Conservation (phyloP, 306 rosid genomes). For the Prunus salicina region DNA sequence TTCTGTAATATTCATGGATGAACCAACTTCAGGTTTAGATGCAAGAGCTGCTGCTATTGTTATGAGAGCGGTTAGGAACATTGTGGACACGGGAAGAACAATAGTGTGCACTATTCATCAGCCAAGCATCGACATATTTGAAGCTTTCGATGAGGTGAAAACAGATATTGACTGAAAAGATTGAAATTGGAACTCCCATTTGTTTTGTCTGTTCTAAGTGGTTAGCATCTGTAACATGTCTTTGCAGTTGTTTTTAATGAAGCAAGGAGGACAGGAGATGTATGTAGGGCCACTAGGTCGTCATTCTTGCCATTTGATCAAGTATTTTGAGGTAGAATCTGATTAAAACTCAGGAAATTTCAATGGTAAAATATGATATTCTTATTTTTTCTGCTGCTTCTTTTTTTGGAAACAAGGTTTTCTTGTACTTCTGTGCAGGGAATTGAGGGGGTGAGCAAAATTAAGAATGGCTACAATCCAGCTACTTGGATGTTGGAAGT, state of each 20-base stretch:
- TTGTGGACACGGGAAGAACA: conserved; percentile 65
- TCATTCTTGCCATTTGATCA: conserved; percentile 20
- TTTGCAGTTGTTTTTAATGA: conserved; percentile 18
- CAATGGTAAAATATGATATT: not conserved
- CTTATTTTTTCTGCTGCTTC: too few species aligned
- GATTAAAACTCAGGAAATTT: not conserved
- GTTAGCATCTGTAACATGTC: not conserved
- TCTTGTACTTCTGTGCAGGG: not conserved
- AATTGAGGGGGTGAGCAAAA: conserved; percentile 2
- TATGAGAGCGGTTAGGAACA: conserved; percentile 65
- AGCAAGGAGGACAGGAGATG: conserved; percentile 17
- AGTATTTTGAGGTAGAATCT: conserved; percentile 17
- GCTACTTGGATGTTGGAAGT: conserved; percentile 27
- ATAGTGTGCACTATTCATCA: conserved; percentile 70
- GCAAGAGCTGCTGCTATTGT: conserved; percentile 70
- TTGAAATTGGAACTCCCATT: not conserved
- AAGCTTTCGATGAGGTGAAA: conserved; percentile 61
- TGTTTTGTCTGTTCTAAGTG: not conserved
- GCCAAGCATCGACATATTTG: conserved; percentile 67
- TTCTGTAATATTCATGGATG: conserved; percentile 70
- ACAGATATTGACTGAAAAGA: not conserved
- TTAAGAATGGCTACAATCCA: conserved; percentile 19
- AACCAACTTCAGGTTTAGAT: conserved; percentile 67
- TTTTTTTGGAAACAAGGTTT: not conserved
- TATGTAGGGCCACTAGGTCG: conserved; percentile 10